These are phyloP conservation scores for Fraxinus paxiana DNA, from an alignment of 305 asterid species.

Conservation along the genomic window DNA sequence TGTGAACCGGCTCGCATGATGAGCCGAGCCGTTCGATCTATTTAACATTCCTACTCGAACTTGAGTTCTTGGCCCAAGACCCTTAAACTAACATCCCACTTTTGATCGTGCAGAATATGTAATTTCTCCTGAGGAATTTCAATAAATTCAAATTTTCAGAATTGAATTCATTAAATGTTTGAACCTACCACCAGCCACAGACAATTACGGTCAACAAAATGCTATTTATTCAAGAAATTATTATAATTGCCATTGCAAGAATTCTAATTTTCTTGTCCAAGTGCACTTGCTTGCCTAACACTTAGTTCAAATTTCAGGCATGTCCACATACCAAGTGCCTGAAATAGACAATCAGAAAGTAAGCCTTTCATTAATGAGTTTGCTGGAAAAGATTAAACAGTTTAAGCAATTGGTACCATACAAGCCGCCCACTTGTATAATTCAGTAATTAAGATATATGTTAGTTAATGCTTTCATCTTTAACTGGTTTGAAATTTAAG, in stretches of 20 bases:
- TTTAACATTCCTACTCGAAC: neutral
- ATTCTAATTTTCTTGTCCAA: neutral
- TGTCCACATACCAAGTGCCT: neutral
- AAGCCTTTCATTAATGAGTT: neutral
- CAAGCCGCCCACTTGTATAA: neutral
- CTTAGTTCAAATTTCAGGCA: neutral
- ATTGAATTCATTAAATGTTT: neutral
- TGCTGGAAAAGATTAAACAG: neutral
- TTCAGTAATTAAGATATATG: neutral
- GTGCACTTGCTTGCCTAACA: neutral
- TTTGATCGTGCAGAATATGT: neutral
- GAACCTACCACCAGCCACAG: neutral
- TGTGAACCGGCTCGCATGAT: neutral
- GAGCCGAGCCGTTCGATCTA: neutral
- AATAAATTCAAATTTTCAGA: neutral
- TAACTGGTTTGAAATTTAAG: neutral
- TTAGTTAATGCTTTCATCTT: neutral
- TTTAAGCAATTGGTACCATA: slow-evolving; percentile 6
- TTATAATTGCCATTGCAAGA: neutral
- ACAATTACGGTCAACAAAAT: neutral
- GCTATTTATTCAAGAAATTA: neutral
- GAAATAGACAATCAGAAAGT: neutral
- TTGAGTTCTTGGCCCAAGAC: neutral
- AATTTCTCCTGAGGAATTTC: neutral
- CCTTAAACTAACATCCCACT: neutral